Base-by-base conservation (phyloP, 176 grass and related monocot genomes). In the Ensete glaucum region DNA sequence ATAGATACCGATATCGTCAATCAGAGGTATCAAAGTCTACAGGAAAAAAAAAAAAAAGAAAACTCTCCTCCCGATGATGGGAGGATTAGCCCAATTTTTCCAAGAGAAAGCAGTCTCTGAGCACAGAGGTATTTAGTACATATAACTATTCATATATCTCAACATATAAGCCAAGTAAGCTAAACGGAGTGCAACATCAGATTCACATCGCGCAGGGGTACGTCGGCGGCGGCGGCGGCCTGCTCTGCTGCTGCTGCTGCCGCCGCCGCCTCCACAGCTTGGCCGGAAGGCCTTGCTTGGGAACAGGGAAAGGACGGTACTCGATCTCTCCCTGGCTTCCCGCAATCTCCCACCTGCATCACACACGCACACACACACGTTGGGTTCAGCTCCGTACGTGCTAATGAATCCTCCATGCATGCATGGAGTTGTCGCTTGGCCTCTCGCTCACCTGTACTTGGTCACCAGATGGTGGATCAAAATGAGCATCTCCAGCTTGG, bases 241-340 rank as follows among this genome's bases (percentile, higher is more conserved):
- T 25, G 24, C 24, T n/a, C 56, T 59, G n/a, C 19, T 23, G n/a
- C 1, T 12, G 19, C 43, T 51, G n/a, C 9, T 62, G 24, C 72
- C 23, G 17, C 72, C 23, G 17, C n/a, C 34, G 54, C 80, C 81
- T 75, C 86, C 84, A 78, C 43, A 95, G 54, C 54, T 79, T 95
- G 5, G 69, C 71, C 15, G 77, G 86, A 50, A 99, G 52, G 9
- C 96, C 96, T 15, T 89, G 73, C 66, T 91, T 89, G n/a, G 96
- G 96, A 12, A 99, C 83, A 16, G 96, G 96, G 82, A 99, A 99
- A n/a, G 96, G 96, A 55, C 85, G 85, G 82, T 89, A 95, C 89
- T 99, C 91, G 16, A 89, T 79, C 76, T 91, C 91, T 63, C 79
- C 82, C 1, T 74, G 63, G 27, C 82, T 84, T 54, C 70, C 91